These are phyloP conservation scores for Pseudogymnoascus sp. DNA, from an alignment of 2,329 filamentous ascomycete genomes.

Conservation along the genomic window DNA sequence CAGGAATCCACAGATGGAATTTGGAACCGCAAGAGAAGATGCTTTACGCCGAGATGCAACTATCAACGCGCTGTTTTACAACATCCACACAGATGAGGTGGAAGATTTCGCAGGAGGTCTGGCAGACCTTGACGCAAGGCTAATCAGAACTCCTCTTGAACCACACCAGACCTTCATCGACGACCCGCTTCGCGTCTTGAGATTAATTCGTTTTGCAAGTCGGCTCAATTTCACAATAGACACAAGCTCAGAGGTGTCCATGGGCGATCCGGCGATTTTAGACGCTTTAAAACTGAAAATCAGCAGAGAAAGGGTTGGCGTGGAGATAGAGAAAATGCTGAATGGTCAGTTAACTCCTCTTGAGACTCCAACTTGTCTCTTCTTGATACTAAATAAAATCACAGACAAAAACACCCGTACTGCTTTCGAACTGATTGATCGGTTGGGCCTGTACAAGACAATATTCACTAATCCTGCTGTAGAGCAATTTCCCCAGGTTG, in stretches of 20 bases:
- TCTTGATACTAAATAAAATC: not conserved
- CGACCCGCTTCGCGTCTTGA: constrained; percentile 78
- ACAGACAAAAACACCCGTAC: constrained; percentile 50
- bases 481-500: constrained; percentile 44
- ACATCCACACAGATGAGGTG: constrained; percentile 67
- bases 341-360: constrained; percentile 43
- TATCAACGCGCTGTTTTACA: constrained; percentile 94
- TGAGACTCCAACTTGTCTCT: constrained; percentile 17
- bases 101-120: constrained; percentile 84
- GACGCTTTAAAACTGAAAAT: constrained; percentile 79
- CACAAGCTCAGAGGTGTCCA: constrained; percentile 56
- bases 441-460: constrained; percentile 59
- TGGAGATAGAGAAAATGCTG: constrained; percentile 87
- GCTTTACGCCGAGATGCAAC: constrained; percentile 84
- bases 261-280: constrained; percentile 73
- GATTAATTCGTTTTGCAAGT: constrained; percentile 84
- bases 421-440: constrained; percentile 58
- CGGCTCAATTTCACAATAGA: constrained; percentile 76
- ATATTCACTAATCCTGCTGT: constrained; percentile 64
- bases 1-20: constrained; percentile 85
- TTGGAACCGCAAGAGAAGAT: constrained; percentile 86
- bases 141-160: constrained; percentile 79
- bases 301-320: constrained; percentile 78
- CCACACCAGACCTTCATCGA: constrained; percentile 91
- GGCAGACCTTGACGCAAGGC: constrained; percentile 59